Evolutionary conservation across 768 basidiomycete genomes (phyloP).

Genomic region (Leccinellum rugosiceps): DNA sequence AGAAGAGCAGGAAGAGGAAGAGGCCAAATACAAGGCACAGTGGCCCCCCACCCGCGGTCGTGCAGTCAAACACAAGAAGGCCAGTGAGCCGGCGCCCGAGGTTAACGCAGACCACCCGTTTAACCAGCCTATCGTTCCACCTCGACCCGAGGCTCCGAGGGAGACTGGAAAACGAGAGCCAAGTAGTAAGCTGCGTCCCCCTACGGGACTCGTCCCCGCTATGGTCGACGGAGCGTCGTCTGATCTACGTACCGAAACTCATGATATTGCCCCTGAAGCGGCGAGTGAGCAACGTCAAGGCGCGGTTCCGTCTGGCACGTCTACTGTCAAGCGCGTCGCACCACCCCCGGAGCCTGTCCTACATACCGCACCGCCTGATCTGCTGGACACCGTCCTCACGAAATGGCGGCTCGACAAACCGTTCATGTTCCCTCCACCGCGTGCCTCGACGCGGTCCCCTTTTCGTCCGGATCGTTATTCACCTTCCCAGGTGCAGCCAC

Average conservation of each 20-base stretch:
- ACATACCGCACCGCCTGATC: not conserved
- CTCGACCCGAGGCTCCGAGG: not conserved
- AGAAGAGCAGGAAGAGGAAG: not conserved
- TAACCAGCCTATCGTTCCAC: constrained; percentile 3
- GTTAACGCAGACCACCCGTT: constrained; percentile 12
- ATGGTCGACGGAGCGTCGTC: not conserved
- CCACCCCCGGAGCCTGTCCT: not conserved
- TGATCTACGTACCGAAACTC: not conserved
- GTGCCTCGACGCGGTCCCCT: constrained; percentile 16
- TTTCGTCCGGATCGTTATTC: constrained; percentile 10
- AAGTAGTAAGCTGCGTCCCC: not conserved
- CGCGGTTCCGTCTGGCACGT: not conserved
- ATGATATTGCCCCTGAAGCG: not conserved
- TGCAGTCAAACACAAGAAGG: not conserved
- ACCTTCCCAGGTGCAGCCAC: not conserved
- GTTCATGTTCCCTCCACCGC: constrained; percentile 17
- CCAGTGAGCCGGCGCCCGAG: not conserved
- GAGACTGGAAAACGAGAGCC: not conserved
- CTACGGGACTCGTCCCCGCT: not conserved
- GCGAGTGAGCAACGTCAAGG: not conserved
- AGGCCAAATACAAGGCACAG: not conserved
- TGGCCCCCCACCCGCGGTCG: constrained; percentile 19
- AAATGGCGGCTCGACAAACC: not conserved
- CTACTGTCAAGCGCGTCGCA: constrained; percentile 1
- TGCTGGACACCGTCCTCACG: not conserved